A percentile compares a stretch with the other conserved stretches of the same genome.
These are phyloP conservation scores for Penicillium salamii DNA, from an alignment of 495 filamentous ascomycete genomes.

Conservation along the genomic window DNA sequence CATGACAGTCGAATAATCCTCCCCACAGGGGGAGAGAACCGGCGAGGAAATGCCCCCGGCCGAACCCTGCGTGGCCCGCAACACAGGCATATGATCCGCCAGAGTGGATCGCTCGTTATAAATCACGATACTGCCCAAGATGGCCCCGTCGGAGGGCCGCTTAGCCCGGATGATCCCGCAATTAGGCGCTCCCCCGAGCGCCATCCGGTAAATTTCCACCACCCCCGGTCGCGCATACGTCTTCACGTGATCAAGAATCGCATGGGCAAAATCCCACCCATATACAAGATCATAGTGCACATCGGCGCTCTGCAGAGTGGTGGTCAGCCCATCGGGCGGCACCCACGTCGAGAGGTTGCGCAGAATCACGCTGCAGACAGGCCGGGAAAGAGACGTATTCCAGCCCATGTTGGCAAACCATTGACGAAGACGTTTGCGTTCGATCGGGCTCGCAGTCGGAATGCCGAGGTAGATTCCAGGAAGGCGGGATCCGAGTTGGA, in stretches of 20 bases:
- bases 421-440: slow-evolving; percentile 58
- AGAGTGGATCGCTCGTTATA: slow-evolving; percentile 67
- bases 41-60: slow-evolving; percentile 78
- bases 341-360: slow-evolving; percentile 68
- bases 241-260: slow-evolving; percentile 71
- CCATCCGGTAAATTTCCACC: slow-evolving; percentile 77
- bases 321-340: slow-evolving; percentile 69
- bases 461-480: slow-evolving; percentile 80
- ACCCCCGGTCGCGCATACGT: slow-evolving; percentile 75
- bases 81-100: slow-evolving; percentile 65
- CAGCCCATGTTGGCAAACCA: slow-evolving; percentile 70
- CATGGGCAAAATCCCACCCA: slow-evolving; percentile 71
- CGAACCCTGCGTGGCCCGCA: slow-evolving; percentile 47
- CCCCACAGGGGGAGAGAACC: slow-evolving; percentile 65
- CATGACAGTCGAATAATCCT: slow-evolving; percentile 67
- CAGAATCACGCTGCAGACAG: slow-evolving; percentile 64
- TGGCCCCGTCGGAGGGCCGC: slow-evolving; percentile 58
- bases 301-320: slow-evolving; percentile 65
- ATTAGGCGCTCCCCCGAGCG: slow-evolving; percentile 65
- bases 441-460: slow-evolving; percentile 57
- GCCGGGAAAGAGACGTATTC: slow-evolving; percentile 60
- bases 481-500: slow-evolving; percentile 76
- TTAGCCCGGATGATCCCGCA: slow-evolving; percentile 85
- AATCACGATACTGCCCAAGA: slow-evolving; percentile 81
- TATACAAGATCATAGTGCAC: slow-evolving; percentile 68